These are phyloP conservation scores for Tardiomyces blankii DNA, from an alignment of 1,139 yeast genomes.

Conservation along the genomic window DNA sequence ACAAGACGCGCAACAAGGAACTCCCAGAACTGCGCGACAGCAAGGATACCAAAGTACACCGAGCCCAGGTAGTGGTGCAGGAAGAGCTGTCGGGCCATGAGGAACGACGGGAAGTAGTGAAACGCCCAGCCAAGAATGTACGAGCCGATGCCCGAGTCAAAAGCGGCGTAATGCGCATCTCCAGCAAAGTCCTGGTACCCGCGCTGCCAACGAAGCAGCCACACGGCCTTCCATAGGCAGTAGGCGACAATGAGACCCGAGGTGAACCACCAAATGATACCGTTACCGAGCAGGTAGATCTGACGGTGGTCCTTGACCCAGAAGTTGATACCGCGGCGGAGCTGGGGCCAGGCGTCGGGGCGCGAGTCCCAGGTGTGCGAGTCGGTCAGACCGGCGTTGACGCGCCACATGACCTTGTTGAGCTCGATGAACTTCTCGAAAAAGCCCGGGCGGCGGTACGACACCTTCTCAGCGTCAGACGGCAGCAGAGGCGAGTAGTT, in stretches of 20 bases:
- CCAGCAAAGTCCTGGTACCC: slow-evolving; percentile 28
- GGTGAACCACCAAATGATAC: slow-evolving; percentile 83
- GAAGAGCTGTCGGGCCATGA: slow-evolving; percentile 92
- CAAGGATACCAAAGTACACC: slow-evolving; percentile 76
- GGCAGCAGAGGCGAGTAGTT: slow-evolving; percentile 35
- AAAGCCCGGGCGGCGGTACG: slow-evolving; percentile 55
- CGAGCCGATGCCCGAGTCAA: slow-evolving; percentile 57
- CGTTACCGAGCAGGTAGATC: slow-evolving; percentile 84
- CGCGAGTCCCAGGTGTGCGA: slow-evolving; percentile 82
- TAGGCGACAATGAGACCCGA: slow-evolving; percentile 48
- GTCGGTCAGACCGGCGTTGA: slow-evolving; percentile 74
- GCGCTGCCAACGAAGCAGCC: slow-evolving; percentile 67
- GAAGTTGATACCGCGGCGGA: slow-evolving; percentile 88
- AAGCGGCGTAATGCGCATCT: slow-evolving; percentile 51
- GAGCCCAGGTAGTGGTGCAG: slow-evolving; percentile 91
- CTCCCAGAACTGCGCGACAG: slow-evolving; percentile 75
- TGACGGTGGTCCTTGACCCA: slow-evolving; percentile 75
- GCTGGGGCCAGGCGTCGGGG: slow-evolving; percentile 83
- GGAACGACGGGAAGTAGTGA: slow-evolving; percentile 78
- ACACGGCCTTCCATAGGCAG: slow-evolving; percentile 39
- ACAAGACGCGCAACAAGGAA: slow-evolving; percentile 38
- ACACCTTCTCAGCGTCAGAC: slow-evolving; percentile 39
- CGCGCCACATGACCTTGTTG: slow-evolving; percentile 84
- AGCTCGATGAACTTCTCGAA: slow-evolving; percentile 64
- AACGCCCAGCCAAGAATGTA: slow-evolving; percentile 73